phyloP scores from a whole-genome alignment of 371 early-diverging fungal genomes.

The Catenaria anguillulae region DNA sequence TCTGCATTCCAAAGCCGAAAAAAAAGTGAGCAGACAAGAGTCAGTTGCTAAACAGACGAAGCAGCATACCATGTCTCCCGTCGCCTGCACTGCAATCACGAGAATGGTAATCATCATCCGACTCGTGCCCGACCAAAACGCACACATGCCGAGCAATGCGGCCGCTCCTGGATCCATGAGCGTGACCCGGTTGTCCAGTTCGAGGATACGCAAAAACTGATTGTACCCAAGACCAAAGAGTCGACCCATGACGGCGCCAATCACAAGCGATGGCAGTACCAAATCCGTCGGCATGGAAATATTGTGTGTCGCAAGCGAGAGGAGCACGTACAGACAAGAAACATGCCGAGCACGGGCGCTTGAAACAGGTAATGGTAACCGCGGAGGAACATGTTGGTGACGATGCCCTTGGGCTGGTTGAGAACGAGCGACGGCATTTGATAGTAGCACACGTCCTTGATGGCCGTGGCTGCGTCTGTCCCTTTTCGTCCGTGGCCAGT shows the following conservation, averaged over 20 bases:
- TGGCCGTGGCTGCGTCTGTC: no score
- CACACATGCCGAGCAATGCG: background rate
- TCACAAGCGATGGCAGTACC: background rate
- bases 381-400: background rate
- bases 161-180: constrained; percentile 3
- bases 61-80: background rate
- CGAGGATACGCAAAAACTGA: no score
- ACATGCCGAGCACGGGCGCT: background rate
- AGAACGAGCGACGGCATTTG: background rate
- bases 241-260: background rate
- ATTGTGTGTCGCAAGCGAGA: background rate
- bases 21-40: no score
- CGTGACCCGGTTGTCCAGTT: background rate
- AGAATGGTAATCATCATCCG: constrained; percentile 1
- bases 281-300: constrained; percentile 1
- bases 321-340: background rate
- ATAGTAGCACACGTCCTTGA: background rate
- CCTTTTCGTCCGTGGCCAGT: background rate
- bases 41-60: no score
- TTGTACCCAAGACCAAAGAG: background rate
- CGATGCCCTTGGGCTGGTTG: background rate
- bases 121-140: constrained; percentile 1
- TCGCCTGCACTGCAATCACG: background rate
- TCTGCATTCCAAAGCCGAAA: no score
- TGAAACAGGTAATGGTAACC: constrained; percentile 5